Evolutionary conservation across 2,329 filamentous ascomycete species (phyloP), one percentile per base, ranked within the genome.

Genomic region (Alternaria gaisen): DNA sequence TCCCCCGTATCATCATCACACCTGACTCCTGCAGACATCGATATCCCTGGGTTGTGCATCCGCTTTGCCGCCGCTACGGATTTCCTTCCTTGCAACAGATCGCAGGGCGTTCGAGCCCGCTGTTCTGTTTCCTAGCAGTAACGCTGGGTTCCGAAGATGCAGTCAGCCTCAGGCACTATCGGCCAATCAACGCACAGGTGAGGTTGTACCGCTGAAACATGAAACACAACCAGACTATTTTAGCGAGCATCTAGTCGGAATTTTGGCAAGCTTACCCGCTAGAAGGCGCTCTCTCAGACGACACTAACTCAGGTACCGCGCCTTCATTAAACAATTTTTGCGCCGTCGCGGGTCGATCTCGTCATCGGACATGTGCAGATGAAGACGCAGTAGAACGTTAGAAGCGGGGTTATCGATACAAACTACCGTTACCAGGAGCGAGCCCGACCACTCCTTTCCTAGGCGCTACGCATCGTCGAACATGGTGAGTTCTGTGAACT

Each of bases 191-290:
- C 22, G 4, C 10, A 16, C 28, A 36, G 14, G 32, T 52, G 50
- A 36, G 40, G 51, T 50, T 56, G 61, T 62, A 58, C 64, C 42
- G 46, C 53, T 63, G 60, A 67, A 72, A 75, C 70, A 56, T 75
- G 72, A 77, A 76, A 77, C 74, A 68, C 56, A 66, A 67, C 67
- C 68, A 65, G 50, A 58, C 53, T 40, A 54, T 56, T 56, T 63
- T 66, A 70, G 69, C 65, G 63, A 67, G 41, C n/a, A 60, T 32
- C 69, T 68, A 68, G 55, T 44, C 30, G 34, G 42, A 44, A 12
- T 50, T 61, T 46, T 51, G 65, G 54, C 56, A 69, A 65, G 66
- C 58, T 63, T 52, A 65, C 56, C 59, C 69, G 72, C 69, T 69
- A 50, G 30, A 64, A 69, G 69, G 72, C 73, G 72, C 66, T 55